phyloP scores from a whole-genome alignment of 805 yeast genomes.

The Brettanomyces anomalus region DNA sequence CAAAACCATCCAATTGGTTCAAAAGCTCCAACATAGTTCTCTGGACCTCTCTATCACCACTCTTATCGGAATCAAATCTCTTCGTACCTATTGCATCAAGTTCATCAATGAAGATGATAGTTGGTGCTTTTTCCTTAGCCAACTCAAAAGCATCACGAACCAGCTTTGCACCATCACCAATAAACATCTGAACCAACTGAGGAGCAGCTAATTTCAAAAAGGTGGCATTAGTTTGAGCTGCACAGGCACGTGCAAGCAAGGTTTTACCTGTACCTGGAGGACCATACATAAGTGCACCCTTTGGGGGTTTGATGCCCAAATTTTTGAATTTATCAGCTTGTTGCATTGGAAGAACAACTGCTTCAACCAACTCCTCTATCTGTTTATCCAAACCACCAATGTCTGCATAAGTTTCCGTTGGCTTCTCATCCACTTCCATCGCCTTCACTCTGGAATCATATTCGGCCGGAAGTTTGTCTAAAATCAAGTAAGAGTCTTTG shows the following conservation, averaged over 20 bases:
- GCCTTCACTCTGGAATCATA: constrained; percentile 97
- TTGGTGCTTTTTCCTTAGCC: constrained; percentile 97
- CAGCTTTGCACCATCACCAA: constrained; percentile 97
- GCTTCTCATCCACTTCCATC: constrained; percentile 98
- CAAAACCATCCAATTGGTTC: constrained; percentile 96
- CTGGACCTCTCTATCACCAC: constrained; percentile 98
- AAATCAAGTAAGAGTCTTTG: constrained; percentile 87
- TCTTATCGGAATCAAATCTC: constrained; percentile 93
- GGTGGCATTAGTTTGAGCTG: constrained; percentile 97
- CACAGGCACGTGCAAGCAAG: constrained; percentile 94
- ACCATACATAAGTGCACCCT: constrained; percentile 97
- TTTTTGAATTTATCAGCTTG: constrained; percentile 93
- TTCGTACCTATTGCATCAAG: constrained; percentile 98
- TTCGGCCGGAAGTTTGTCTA: constrained; percentile 94
- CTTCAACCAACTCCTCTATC: constrained; percentile 96
- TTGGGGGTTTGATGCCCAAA: constrained; percentile 94
- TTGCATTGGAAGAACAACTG: constrained; percentile 96
- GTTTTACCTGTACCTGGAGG: constrained; percentile 99
- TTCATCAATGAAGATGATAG: constrained; percentile 96
- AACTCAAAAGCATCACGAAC: constrained; percentile 96
- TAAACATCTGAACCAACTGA: constrained; percentile 95
- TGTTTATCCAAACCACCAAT: constrained; percentile 98
- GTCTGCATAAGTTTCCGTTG: constrained; percentile 93
- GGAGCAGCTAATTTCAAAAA: constrained; percentile 96
- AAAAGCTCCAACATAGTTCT: constrained; percentile 97